These are phyloP conservation scores for Lipomyces starkeyi DNA, from an alignment of 805 yeast species.

Conservation along the genomic window DNA sequence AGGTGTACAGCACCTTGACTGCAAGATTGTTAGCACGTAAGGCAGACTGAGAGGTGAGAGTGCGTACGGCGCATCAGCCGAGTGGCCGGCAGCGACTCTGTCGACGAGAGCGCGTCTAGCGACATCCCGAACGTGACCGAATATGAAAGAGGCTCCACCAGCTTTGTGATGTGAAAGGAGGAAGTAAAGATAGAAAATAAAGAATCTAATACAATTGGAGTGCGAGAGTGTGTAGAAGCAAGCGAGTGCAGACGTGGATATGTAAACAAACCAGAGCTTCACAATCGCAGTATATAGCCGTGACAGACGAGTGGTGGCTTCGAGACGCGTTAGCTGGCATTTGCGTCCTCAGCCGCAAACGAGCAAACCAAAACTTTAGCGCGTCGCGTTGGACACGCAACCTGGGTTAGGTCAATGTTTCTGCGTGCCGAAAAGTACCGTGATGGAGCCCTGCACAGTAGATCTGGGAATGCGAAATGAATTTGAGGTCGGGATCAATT, in stretches of 20 bases:
- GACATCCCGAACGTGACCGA: conserved; percentile 13
- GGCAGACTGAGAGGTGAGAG: neutral
- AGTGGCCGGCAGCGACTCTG: conserved; percentile 18
- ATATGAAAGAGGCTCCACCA: neutral
- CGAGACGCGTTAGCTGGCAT: neutral
- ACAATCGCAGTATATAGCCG: too few relatives aligned
- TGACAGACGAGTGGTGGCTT: too few relatives aligned
- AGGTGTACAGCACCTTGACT: conserved; percentile 49
- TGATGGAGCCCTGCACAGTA: neutral
- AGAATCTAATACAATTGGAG: neutral
- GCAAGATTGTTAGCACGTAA: neutral
- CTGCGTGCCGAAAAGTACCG: neutral
- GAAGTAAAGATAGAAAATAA: neutral
- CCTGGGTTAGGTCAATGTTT: neutral
- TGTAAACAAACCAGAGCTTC: neutral
- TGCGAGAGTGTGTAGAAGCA: neutral
- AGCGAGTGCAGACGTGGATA: neutral
- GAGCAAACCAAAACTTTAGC: neutral
- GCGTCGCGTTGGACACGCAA: neutral
- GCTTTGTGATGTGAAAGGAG: neutral
- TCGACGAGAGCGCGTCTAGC: conserved; percentile 17
- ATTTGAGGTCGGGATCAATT: neutral
- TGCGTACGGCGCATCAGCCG: conserved; percentile 32
- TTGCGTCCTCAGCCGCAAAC: neutral
- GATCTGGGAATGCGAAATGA: neutral